These are phyloP conservation scores for Trametes meyenii DNA, from an alignment of 768 basidiomycete species.

Conservation along the genomic window DNA sequence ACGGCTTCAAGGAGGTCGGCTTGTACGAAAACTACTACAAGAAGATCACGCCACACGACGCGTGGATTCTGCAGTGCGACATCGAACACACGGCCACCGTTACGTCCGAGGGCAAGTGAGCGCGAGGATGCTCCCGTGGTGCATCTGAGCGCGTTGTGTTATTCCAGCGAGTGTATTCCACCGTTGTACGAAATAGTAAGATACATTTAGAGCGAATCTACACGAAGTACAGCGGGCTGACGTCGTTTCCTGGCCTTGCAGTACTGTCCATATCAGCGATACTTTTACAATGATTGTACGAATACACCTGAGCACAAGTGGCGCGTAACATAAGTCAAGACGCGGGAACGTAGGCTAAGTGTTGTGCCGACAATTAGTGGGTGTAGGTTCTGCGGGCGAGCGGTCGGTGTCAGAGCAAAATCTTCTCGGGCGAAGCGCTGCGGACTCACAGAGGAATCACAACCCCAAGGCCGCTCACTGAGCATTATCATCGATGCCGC, in stretches of 20 bases:
- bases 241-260: slow-evolving; percentile 19
- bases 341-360: slow-evolving; percentile 24
- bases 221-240: slow-evolving; percentile 21
- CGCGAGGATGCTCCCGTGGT: neutral
- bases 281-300: slow-evolving; percentile 26
- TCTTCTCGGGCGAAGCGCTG: neutral
- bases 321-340: slow-evolving; percentile 25
- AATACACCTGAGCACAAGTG: slow-evolving; percentile 25
- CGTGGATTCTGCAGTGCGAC: slow-evolving; percentile 81
- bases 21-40: slow-evolving; percentile 83
- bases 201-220: slow-evolving; percentile 22
- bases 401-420: slow-evolving; percentile 7
- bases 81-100: slow-evolving; percentile 32
- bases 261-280: slow-evolving; percentile 25
- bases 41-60: slow-evolving; percentile 81
- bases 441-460: slow-evolving; percentile 15
- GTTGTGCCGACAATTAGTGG: slow-evolving; percentile 26
- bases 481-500: slow-evolving; percentile 66
- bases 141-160: neutral
- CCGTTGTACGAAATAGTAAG: slow-evolving; percentile 20
- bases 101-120: slow-evolving; percentile 11
- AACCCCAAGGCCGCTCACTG: slow-evolving; percentile 18
- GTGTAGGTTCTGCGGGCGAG: slow-evolving; percentile 23
- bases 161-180: slow-evolving; percentile 16
- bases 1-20: slow-evolving; percentile 74